Conservation (phyloP, 768 basidiomycete genomes). For the Collybia nuda region DNA sequence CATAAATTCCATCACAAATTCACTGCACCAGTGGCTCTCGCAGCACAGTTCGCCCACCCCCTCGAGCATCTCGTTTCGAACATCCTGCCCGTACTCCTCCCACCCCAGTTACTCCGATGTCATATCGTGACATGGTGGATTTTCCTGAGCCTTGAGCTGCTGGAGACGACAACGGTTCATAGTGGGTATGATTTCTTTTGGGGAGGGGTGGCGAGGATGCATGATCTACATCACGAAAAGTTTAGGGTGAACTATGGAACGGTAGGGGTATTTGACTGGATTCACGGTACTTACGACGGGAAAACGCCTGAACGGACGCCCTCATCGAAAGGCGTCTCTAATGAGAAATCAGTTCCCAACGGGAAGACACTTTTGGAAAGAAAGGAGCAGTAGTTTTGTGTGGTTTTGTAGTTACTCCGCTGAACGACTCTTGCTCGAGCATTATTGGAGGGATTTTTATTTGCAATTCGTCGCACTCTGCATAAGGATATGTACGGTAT, state of each 20-base stretch:
- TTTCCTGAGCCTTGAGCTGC: constrained; percentile 22
- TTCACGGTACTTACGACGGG: constrained; percentile 14
- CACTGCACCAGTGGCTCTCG: constrained; percentile 28
- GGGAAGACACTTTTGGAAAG: too few relatives aligned
- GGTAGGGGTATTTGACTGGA: constrained; percentile 24
- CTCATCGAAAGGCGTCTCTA: too few relatives aligned
- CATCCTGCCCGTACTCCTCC: constrained; percentile 23
- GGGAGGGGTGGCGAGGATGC: constrained; percentile 18
- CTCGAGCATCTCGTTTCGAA: constrained; percentile 28
- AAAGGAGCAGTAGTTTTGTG: too few relatives aligned
- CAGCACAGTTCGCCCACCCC: constrained; percentile 24
- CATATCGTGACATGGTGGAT: constrained; percentile 27
- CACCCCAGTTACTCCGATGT: constrained; percentile 20
- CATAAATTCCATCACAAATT: constrained; percentile 31
- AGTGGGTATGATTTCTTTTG: constrained; percentile 25
- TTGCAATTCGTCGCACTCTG: too few relatives aligned
- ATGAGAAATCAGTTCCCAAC: too few relatives aligned
- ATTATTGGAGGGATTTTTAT: too few relatives aligned
- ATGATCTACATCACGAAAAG: constrained; percentile 28
- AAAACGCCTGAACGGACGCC: too few relatives aligned
- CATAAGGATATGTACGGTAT: too few relatives aligned
- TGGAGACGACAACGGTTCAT: constrained; percentile 26
- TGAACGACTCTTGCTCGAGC: too few relatives aligned
- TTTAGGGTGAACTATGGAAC: constrained; percentile 25
- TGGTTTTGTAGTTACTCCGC: too few relatives aligned